These are phyloP conservation scores for Neurospora sp. DNA, from an alignment of 495 filamentous ascomycete species.

Conservation along the genomic window DNA sequence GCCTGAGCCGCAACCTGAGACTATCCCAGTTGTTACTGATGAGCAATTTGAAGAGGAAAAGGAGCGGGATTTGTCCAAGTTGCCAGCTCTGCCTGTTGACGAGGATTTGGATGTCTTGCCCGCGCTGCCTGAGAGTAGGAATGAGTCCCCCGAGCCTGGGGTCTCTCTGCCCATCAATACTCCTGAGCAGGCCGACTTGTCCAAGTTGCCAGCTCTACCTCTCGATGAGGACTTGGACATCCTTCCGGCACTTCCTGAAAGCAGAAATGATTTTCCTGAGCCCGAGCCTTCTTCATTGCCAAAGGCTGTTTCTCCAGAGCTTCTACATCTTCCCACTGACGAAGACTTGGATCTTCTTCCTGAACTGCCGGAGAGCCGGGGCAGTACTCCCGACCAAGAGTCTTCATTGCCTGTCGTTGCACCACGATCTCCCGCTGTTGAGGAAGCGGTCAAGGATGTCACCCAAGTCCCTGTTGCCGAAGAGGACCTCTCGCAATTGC, in stretches of 20 bases:
- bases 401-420: not conserved
- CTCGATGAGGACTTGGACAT: not conserved
- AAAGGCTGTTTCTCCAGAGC: not conserved
- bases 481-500: not conserved
- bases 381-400: not conserved
- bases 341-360: not conserved
- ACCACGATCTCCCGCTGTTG: not conserved
- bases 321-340: not conserved
- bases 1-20: not conserved
- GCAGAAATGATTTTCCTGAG: not conserved
- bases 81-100: not conserved
- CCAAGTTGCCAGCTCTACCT: not conserved
- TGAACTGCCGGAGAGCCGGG: not conserved
- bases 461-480: not conserved
- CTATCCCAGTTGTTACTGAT: not conserved
- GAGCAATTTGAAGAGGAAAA: not conserved
- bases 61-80: slow-evolving; percentile 2
- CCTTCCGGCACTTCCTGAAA: slow-evolving; percentile 1
- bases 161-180: too few relatives aligned
- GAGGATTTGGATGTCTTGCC: not conserved
- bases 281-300: not conserved
- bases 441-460: not conserved
- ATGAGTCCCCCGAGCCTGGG: not conserved
- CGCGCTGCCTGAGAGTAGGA: not conserved
- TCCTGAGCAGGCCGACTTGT: too few relatives aligned